Conservation (phyloP, 2,329 filamentous ascomycete species). For the Ophiostoma populinum region DNA sequence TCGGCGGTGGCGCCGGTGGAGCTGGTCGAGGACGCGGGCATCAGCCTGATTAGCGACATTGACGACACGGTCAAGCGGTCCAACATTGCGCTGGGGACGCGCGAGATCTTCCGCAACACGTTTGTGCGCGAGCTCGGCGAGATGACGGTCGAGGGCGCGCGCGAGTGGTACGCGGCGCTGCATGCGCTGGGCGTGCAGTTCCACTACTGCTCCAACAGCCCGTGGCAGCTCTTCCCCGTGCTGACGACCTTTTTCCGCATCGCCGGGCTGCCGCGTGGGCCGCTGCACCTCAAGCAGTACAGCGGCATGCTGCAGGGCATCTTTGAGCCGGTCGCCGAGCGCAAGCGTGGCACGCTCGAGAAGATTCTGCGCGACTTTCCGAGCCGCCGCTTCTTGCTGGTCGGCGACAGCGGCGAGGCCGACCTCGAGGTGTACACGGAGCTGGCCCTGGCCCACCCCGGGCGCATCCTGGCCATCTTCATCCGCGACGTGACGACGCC, state of each 20-base stretch:
- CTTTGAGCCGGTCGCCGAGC: constrained; percentile 89
- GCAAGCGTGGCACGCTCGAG: constrained; percentile 78
- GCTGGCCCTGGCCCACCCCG: constrained; percentile 68
- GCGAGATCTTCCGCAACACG: constrained; percentile 91
- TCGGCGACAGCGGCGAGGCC: constrained; percentile 91
- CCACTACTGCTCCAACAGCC: constrained; percentile 98
- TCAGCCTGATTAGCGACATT: constrained; percentile 93
- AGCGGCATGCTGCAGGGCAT: constrained; percentile 95
- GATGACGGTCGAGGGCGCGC: constrained; percentile 70
- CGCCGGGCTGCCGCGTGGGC: constrained; percentile 68
- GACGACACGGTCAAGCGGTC: constrained; percentile 96
- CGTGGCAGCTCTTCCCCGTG: constrained; percentile 92
- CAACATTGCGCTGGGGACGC: constrained; percentile 69
- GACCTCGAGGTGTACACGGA: constrained; percentile 96
- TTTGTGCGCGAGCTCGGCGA: constrained; percentile 77
- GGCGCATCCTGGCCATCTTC: constrained; percentile 70
- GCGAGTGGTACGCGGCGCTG: constrained; percentile 73
- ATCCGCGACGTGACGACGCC: constrained; percentile 89
- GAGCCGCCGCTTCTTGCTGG: constrained; percentile 69
- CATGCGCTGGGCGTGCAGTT: constrained; percentile 67
- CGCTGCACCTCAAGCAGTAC: constrained; percentile 91
- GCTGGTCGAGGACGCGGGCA: constrained; percentile 59
- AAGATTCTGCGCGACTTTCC: constrained; percentile 81
- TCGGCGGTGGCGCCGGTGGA: constrained; percentile 65
- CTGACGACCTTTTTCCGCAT: constrained; percentile 70